Evolutionary conservation across 768 basidiomycete species (phyloP).

Genomic region (Trichaptum fuscoviolaceum): DNA sequence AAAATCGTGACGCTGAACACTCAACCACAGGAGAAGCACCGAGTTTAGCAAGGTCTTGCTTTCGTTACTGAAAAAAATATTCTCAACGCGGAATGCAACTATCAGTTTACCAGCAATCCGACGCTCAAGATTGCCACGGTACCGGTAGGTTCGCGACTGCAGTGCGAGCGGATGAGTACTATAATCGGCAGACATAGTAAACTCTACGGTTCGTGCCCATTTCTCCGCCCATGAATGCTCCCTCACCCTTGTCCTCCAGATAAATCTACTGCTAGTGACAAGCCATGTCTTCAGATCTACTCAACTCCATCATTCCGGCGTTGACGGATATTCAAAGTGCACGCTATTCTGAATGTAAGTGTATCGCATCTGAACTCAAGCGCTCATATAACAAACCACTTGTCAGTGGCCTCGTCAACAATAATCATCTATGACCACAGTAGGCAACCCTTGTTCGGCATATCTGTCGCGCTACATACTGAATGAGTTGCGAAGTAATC

Average conservation of each 20-base stretch:
- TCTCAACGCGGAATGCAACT: too few species aligned
- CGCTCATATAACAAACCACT: neutral
- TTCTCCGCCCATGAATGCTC: too few species aligned
- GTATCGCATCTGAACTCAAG: neutral
- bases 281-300: neutral
- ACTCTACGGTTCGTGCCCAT: too few species aligned
- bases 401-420: constrained; percentile 8
- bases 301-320: neutral
- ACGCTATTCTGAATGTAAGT: neutral
- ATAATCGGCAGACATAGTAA: too few species aligned
- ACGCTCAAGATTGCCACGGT: too few species aligned
- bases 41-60: too few species aligned
- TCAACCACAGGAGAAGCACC: too few species aligned
- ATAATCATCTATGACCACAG: constrained; percentile 13
- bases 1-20: too few species aligned
- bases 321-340: neutral
- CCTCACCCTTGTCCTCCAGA: neutral
- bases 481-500: constrained; percentile 5
- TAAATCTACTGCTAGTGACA: neutral
- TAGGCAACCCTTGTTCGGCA: neutral
- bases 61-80: too few species aligned
- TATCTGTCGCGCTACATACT: neutral
- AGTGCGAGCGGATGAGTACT: too few species aligned
- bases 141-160: too few species aligned
- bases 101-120: too few species aligned